phyloP scores from a whole-genome alignment of 306 rosid species.

The Senna siamea region DNA sequence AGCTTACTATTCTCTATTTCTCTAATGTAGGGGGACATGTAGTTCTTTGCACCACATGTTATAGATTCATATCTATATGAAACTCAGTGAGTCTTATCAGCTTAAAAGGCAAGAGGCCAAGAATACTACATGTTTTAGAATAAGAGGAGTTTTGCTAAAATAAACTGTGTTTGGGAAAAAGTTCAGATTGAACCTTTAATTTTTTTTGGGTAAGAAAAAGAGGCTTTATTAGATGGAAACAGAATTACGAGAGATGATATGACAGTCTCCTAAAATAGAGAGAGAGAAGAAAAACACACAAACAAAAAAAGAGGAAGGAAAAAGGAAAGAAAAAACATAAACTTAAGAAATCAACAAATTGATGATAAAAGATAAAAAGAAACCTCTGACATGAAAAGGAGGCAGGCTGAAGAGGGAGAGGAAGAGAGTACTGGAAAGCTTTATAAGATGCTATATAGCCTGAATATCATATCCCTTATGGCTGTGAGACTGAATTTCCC shows the following conservation, averaged over 20 bases:
- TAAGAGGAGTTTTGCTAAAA: background rate
- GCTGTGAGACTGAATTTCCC: background rate
- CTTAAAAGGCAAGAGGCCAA: no score
- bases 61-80: no score
- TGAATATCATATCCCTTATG: background rate
- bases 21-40: background rate
- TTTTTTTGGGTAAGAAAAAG: background rate
- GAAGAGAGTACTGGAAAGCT: background rate
- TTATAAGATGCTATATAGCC: conserved; percentile 5
- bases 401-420: background rate
- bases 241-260: no score
- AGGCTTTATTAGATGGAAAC: no score
- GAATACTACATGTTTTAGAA: no score
- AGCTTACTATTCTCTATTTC: background rate
- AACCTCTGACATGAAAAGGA: background rate
- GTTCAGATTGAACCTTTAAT: background rate
- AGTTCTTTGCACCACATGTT: background rate
- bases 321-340: no score
- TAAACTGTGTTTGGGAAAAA: background rate
- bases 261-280: no score
- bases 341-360: no score
- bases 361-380: background rate
- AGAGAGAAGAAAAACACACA: no score
- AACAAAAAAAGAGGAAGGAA: no score
- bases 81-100: no score